A percentile compares a stretch with the other conserved stretches of the same genome.
Conservation (phyloP, 2,329 filamentous ascomycete genomes). For the Polytolypa hystricis region DNA sequence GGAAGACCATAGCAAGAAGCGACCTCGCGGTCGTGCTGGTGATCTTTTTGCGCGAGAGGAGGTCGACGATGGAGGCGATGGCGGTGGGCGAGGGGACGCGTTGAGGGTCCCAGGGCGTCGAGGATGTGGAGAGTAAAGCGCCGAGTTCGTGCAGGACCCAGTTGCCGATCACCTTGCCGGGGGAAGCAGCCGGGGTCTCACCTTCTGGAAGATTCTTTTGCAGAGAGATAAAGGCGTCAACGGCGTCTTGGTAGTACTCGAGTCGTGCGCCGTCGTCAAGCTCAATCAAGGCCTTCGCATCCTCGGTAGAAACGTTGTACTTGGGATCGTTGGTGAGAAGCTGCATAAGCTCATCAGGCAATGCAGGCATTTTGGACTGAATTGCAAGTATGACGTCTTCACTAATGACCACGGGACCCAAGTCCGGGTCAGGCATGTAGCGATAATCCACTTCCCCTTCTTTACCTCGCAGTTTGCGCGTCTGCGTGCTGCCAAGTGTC, state of each 20-base stretch:
- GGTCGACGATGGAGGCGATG: conserved; percentile 33
- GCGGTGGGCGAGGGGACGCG: conserved; percentile 33
- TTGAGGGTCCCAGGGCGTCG: conserved; percentile 30
- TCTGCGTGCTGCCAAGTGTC: conserved; percentile 75
- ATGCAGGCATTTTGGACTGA: conserved; percentile 50
- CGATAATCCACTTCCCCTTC: conserved; percentile 96
- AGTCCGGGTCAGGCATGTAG: conserved; percentile 95
- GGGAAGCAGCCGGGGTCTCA: conserved; percentile 16
- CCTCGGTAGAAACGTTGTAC: conserved; percentile 67
- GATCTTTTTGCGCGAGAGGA: conserved; percentile 34
- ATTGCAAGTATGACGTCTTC: conserved; percentile 57
- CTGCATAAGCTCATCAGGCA: conserved; percentile 60
- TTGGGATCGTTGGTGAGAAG: conserved; percentile 43
- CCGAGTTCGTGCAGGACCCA: conserved; percentile 70
- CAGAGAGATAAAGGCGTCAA: conserved; percentile 25
- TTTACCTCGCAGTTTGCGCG: conserved; percentile 72
- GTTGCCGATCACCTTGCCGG: conserved; percentile 45
- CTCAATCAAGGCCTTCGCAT: conserved; percentile 67
- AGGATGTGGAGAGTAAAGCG: conserved; percentile 47
- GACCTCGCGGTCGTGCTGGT: conserved; percentile 50
- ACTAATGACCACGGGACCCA: conserved; percentile 67
- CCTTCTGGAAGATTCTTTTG: conserved; percentile 15
- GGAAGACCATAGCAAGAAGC: conserved; percentile 45
- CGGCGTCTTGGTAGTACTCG: conserved; percentile 57
- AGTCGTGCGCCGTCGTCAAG: conserved; percentile 69